Evolutionary conservation across 352 stramenopile genomes (phyloP), one percentile per base, ranked within the genome.

Genomic region (Pilasporangium apinafurcum): DNA sequence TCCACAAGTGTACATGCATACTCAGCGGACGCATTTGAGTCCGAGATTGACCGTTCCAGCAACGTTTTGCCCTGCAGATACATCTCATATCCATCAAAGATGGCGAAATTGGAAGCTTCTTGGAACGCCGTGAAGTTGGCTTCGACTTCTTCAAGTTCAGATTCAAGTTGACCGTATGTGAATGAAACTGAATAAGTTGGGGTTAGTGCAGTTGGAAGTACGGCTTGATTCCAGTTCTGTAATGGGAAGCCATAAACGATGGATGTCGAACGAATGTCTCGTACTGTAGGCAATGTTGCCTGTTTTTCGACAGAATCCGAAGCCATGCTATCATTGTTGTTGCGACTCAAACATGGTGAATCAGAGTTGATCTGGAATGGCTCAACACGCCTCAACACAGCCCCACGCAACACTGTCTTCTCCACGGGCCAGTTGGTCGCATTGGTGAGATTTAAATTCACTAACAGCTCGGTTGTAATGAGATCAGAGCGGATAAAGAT

Each of bases 371-470:
- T 55, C 28, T 61, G 49, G 44, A 72, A 78, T 2, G 65, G 52
- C 4, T 10, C 27, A 3, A 61, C 59, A 12, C 60, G 13, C 5
- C 48, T 45, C 2, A 50, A 44, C 5, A 78, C 65, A 1, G 58
- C 49, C 5, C 49, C 27, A 13, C 44, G 49, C 25, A 78, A 37
- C 16, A 78, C 61, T n/a, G 62, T 69, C 50, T 78, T 51, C 30
- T 71, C 47, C n/a, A 74, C 40, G 29, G n/a, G n/a, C n/a, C 51
- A 49, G 13, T 22, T 33, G 18, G 12, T 17, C 25, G 32, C 42
- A 18, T 61, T 46, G 14, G 18, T 52, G 21, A 12, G n/a, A 4
- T 36, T 42, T 16, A 37, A 16, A n/a, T 14, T 35, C 1, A 17
- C 18, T 8, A 44, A 50, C 6, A 38, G 27, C 10, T 38, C 33